Base-by-base conservation (phyloP, 192 early-diverging fungal genomes). In the Dispira parvispora region DNA sequence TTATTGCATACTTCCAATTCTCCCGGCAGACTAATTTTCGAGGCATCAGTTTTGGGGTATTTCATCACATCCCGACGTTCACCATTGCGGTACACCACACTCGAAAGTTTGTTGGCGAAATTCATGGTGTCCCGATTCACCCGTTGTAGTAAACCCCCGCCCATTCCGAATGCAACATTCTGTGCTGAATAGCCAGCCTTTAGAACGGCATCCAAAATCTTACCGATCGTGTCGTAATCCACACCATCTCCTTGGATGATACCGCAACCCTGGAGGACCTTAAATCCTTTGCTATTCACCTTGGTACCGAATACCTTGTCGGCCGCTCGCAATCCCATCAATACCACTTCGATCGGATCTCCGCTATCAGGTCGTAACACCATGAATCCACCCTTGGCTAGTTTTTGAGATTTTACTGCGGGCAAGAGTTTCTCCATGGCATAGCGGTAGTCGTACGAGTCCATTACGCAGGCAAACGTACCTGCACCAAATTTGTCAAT, bases 211-310 rank as follows among this genome's bases (percentile, higher is more conserved):
- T 65, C 68, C 18, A 88, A 67, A 43, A 94, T 89, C 0, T 26
- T 55, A 16, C 56, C 52, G 27, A 91, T 64, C 10, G 76, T 73
- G 5, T 64, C 32, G 45, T 75, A 73, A 16, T 73, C 82, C 21
- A 94, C 82, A 26, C 83, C 88, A 66, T 94, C 91, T 49, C 91
- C 88, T 66, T 94, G 91, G 65, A 94, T 87, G 43, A 94, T 82
- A 62, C 81, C 75, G 45, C 75, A 80, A 13, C 83, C 84, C 2
- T 67, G 71, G n/a, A 91, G 63, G 0, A 88, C 64, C 64, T 84
- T 86, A 82, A 73, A 94, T 9, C 88, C 91, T 65, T 89, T 90
- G 23, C 62, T 58, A 69, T 94, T 94, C 23, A 75, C 49, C 23
- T 72, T 70, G 6, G 68, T 56, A 0, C 89, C 89, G 73, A 94